Evolutionary conservation across 1,284 basidiomycete species (phyloP).

Genomic region (Serendipita sp.): DNA sequence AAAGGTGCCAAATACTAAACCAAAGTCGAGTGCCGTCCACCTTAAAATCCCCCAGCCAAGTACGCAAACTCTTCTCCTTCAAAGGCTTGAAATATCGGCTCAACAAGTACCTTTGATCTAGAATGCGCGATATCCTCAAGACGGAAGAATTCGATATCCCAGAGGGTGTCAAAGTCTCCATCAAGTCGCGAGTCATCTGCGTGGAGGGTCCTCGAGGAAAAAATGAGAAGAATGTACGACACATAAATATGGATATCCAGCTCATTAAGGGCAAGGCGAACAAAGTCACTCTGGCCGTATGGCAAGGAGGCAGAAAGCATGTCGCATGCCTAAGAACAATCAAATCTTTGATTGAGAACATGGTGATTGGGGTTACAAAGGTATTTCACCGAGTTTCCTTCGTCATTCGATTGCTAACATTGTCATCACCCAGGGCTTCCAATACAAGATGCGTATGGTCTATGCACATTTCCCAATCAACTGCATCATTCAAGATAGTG

Average conservation of each 20-base stretch:
- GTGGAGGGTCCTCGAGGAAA: constrained; percentile 84
- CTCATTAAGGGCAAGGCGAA: constrained; percentile 56
- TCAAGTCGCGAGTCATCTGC: constrained; percentile 82
- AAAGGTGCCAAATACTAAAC: neutral
- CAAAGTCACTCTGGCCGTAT: constrained; percentile 85
- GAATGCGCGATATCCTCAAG: constrained; percentile 87
- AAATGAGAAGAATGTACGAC: constrained; percentile 81
- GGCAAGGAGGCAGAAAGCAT: constrained; percentile 98
- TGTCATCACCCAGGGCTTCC: constrained; percentile 62
- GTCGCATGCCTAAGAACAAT: constrained; percentile 96
- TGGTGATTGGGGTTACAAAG: constrained; percentile 95
- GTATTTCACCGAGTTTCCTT: constrained; percentile 25
- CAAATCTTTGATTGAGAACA: constrained; percentile 88
- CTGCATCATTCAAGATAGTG: constrained; percentile 84
- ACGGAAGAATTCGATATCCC: constrained; percentile 90
- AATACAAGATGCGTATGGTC: constrained; percentile 98
- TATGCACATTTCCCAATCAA: constrained; percentile 99
- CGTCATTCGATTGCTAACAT: neutral
- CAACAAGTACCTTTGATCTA: constrained; percentile 10
- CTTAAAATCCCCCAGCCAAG: neutral
- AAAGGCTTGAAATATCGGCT: neutral
- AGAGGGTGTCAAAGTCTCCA: constrained; percentile 64
- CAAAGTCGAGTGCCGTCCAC: neutral
- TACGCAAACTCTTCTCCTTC: neutral
- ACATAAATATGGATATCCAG: constrained; percentile 94